These are phyloP conservation scores for Prinsepia uniflora DNA, from an alignment of 306 rosid species.

Conservation along the genomic window DNA sequence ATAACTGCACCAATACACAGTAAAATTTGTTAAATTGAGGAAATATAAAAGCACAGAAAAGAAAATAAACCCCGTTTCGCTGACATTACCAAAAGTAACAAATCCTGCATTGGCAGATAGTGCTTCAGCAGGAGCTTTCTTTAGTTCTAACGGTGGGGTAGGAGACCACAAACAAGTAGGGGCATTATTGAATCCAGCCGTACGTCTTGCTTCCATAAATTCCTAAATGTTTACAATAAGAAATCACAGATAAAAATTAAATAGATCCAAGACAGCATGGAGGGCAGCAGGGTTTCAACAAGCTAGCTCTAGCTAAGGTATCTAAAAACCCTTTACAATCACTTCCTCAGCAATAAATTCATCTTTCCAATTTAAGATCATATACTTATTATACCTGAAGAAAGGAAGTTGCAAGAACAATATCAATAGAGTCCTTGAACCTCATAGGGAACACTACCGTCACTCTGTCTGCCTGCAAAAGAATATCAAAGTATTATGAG, in stretches of 20 bases:
- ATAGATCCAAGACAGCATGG: neutral
- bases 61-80: slow-evolving; percentile 19
- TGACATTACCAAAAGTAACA: slow-evolving; percentile 76
- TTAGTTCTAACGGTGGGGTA: slow-evolving; percentile 69
- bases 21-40: slow-evolving; percentile 13
- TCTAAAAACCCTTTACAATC: neutral
- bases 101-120: slow-evolving; percentile 93
- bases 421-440: slow-evolving; percentile 84
- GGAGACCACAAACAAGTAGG: slow-evolving; percentile 89
- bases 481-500: slow-evolving; percentile 11
- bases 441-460: slow-evolving; percentile 95
- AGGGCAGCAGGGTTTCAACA: neutral
- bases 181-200: slow-evolving; percentile 74
- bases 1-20: slow-evolving; percentile 63
- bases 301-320: neutral
- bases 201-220: slow-evolving; percentile 94
- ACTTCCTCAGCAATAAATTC: neutral
- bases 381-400: slow-evolving; percentile 61
- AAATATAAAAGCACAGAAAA: neutral
- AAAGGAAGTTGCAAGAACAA: slow-evolving; percentile 84
- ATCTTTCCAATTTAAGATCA: neutral
- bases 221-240: slow-evolving; percentile 50
- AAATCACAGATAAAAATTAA: slow-evolving; percentile 22
- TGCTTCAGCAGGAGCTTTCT: slow-evolving; percentile 65
- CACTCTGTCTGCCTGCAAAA: slow-evolving; percentile 82